Base-by-base conservation (phyloP, 345 rosid genomes). In the Triadica sebifera region DNA sequence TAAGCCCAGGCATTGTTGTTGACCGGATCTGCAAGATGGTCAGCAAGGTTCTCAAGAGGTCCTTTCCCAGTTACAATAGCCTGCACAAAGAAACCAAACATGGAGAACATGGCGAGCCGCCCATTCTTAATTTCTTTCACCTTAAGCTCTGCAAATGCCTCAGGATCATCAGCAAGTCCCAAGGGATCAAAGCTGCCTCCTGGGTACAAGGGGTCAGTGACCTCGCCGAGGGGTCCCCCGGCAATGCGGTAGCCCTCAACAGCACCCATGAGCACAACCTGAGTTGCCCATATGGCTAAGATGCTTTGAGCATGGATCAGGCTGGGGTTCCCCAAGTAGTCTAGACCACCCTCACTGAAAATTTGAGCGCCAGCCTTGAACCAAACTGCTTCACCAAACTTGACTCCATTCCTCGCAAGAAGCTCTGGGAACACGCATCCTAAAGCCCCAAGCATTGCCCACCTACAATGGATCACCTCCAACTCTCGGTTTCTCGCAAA, bases 141-240 rank as follows among this genome's bases (percentile, higher is more conserved):
- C 20, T 81, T 82, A 53, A 85, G 82, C 57, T 85, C 85, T 0
- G 86, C 83, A 65, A 87, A 85, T 2, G 87, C 81, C 4, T 85
- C 85, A 0, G 85, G 86, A 67, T 85, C 87, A 19, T 83, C 85
- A 13, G 88, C 90, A 45, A 85, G 83, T 73, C 77, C 84, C 75
- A 81, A 76, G 9, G 88, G 88, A 74, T 85, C 87, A 70, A 87
- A 83, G 82, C 84, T 82, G n/a, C 87, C 85, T 13, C 87, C 85
- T 3, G 85, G 87, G 81, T 81, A 83, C 4, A 82, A 51, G 63
- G 87, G 81, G 61, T 86, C 84, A 12, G 80, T 78, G 43, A 81
- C 85, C 71, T 86, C 84, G 6, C 87, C 85, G 34, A 87, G 81
- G 0, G 86, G 87, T 10, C 89, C 84, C 7, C 86, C 89, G 11